Percentiles rank a stretch among this genome's conserved stretches.
These are phyloP conservation scores for Penicillium concentricum DNA, from an alignment of 2,329 filamentous ascomycete genomes.

Conservation along the genomic window DNA sequence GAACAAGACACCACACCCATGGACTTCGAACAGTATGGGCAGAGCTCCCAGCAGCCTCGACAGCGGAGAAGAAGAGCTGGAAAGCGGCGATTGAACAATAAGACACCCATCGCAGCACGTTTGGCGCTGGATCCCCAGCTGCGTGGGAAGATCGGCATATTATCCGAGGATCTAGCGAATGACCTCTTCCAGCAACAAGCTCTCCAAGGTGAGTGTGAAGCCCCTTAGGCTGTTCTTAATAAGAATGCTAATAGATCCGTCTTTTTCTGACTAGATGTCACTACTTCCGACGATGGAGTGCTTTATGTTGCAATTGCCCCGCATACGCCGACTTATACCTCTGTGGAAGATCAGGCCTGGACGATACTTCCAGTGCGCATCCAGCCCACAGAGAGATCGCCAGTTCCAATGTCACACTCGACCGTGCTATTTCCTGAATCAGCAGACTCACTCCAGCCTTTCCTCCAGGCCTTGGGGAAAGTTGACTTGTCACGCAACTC, in stretches of 20 bases:
- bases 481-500: slow-evolving; percentile 73
- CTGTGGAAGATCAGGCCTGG: slow-evolving; percentile 68
- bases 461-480: slow-evolving; percentile 70
- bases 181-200: slow-evolving; percentile 68
- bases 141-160: slow-evolving; percentile 77
- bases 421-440: slow-evolving; percentile 73
- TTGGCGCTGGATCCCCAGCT: slow-evolving; percentile 82
- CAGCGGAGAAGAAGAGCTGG: slow-evolving; percentile 50
- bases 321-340: slow-evolving; percentile 41
- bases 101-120: slow-evolving; percentile 73
- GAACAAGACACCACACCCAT: slow-evolving; percentile 31
- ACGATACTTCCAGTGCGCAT: slow-evolving; percentile 75
- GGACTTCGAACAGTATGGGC: slow-evolving; percentile 43
- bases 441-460: slow-evolving; percentile 76
- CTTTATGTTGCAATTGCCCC: slow-evolving; percentile 50
- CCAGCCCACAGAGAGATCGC: slow-evolving; percentile 43
- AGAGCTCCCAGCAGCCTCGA: slow-evolving; percentile 48
- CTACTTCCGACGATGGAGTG: slow-evolving; percentile 30
- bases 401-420: slow-evolving; percentile 66
- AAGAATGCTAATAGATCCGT: slow-evolving; percentile 5
- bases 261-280: slow-evolving; percentile 13
- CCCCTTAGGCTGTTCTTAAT: background rate
- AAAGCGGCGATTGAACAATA: slow-evolving; percentile 54
- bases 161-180: slow-evolving; percentile 81
- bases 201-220: slow-evolving; percentile 50